Evolutionary conservation across 495 filamentous ascomycete genomes (phyloP).

Genomic region (Neurospora hispaniola): DNA sequence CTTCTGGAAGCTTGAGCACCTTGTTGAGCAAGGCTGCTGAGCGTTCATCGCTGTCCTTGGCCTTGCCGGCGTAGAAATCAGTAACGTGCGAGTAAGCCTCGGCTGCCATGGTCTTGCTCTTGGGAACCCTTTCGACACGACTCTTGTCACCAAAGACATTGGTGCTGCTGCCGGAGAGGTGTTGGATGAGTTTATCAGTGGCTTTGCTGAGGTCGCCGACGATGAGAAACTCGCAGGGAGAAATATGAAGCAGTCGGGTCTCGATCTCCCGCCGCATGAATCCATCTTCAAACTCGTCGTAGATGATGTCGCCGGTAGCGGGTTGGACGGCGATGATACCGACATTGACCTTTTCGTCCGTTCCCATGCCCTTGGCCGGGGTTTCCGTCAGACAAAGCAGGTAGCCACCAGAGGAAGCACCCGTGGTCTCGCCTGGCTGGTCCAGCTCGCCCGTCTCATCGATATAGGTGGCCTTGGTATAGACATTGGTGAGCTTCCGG

Average conservation of each 20-base stretch:
- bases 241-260: conserved; percentile 85
- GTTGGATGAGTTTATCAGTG: conserved; percentile 84
- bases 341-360: conserved; percentile 87
- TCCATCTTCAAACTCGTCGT: conserved; percentile 93
- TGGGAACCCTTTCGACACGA: conserved; percentile 67
- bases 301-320: conserved; percentile 89
- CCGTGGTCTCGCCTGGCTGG: conserved; percentile 35
- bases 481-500: conserved; percentile 88
- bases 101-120: conserved; percentile 72
- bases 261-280: conserved; percentile 98
- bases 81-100: conserved; percentile 83
- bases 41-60: conserved; percentile 47
- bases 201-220: conserved; percentile 87
- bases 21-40: conserved; percentile 64
- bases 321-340: conserved; percentile 94
- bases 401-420: conserved; percentile 72
- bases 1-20: conserved; percentile 72
- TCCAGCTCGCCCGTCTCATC: conserved; percentile 84
- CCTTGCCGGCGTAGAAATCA: conserved; percentile 84
- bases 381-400: conserved; percentile 88
- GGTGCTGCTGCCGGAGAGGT: conserved; percentile 74
- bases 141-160: conserved; percentile 90
- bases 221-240: conserved; percentile 92
- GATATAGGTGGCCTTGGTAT: conserved; percentile 97
- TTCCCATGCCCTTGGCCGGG: conserved; percentile 72